These are phyloP conservation scores for Neocucurbitaria cava DNA, from an alignment of 2,329 filamentous ascomycete species.

Conservation along the genomic window DNA sequence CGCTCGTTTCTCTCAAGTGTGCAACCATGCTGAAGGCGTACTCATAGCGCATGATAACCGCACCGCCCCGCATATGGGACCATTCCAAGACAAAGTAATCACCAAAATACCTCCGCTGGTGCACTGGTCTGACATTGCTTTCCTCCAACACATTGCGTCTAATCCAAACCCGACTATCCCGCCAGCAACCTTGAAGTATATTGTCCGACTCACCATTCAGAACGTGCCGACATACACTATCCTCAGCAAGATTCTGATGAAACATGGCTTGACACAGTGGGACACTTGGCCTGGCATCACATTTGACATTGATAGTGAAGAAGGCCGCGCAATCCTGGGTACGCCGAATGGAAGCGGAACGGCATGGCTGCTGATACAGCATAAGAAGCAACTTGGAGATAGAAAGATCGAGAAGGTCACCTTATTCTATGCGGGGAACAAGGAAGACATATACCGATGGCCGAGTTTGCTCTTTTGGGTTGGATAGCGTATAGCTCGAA, in stretches of 20 bases:
- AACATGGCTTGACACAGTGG: background rate
- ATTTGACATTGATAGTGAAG: constrained; percentile 9
- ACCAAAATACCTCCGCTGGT: background rate
- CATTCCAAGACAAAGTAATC: background rate
- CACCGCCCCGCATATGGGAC: background rate
- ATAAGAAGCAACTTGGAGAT: constrained; percentile 1
- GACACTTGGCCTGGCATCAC: constrained; percentile 3
- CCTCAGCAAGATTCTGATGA: background rate
- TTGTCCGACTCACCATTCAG: constrained; percentile 8
- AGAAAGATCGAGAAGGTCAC: constrained; percentile 4
- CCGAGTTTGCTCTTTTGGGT: constrained; percentile 11
- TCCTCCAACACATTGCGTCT: constrained; percentile 7
- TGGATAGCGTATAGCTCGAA: background rate
- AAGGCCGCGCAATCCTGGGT: constrained; percentile 16
- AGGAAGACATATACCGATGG: background rate
- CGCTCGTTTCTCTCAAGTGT: background rate
- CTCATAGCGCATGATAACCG: background rate
- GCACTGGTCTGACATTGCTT: constrained; percentile 21
- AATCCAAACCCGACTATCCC: background rate
- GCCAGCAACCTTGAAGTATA: background rate
- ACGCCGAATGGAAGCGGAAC: constrained; percentile 11
- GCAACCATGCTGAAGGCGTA: background rate
- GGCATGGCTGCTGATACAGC: constrained; percentile 11
- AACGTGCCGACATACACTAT: constrained; percentile 1
- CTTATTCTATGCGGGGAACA: constrained; percentile 4